Evolutionary conservation across 306 rosid species (phyloP).

Genomic region (Cicer pinnatifidum): DNA sequence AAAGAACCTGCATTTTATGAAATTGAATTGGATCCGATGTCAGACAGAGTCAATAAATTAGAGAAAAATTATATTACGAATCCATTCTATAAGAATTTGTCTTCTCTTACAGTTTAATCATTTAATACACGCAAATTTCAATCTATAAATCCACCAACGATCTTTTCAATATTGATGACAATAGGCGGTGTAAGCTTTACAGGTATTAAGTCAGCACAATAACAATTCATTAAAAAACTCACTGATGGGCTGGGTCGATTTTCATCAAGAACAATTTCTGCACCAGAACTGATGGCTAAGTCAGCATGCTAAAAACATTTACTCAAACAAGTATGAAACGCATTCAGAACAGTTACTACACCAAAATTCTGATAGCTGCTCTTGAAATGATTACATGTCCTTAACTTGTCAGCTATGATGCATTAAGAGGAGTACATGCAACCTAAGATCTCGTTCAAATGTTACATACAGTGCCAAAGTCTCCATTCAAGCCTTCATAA

Average conservation of each 20-base stretch:
- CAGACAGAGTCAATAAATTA: neutral
- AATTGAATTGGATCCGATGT: neutral
- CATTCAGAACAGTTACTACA: neutral
- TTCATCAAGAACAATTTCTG: constrained; percentile 4
- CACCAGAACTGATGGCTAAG: constrained; percentile 13
- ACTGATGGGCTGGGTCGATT: neutral
- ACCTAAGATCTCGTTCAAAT: neutral
- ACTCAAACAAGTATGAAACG: neutral
- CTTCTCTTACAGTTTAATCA: constrained; percentile 1
- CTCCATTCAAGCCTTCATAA: neutral
- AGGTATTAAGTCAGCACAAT: neutral
- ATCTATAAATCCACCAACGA: constrained; percentile 2
- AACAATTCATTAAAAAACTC: neutral
- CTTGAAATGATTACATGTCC: constrained; percentile 14
- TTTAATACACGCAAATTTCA: constrained; percentile 7
- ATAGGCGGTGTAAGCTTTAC: neutral
- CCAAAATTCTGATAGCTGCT: neutral
- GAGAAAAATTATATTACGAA: neutral
- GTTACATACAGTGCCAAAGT: neutral
- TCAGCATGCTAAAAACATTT: neutral
- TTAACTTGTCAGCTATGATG: neutral
- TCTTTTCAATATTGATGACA: neutral
- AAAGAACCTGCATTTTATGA: constrained; percentile 8
- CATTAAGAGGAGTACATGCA: neutral
- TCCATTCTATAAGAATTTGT: neutral